Evolutionary conservation across 768 basidiomycete genomes (phyloP), one percentile per base, ranked within the genome.

Genomic region (Mycena crocata): DNA sequence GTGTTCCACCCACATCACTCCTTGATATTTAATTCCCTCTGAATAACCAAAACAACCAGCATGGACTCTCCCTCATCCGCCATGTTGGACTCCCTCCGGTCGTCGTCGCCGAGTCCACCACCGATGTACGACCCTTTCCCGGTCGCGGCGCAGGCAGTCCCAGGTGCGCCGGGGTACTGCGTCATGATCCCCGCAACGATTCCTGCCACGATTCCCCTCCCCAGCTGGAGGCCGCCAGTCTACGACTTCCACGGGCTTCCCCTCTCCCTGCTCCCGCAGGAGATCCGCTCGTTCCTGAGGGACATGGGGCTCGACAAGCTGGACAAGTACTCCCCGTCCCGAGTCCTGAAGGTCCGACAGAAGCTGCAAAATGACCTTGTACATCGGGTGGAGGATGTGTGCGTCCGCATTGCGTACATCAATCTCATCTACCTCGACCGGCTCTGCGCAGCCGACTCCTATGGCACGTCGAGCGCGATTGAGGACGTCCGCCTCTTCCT

Each of bases 231-330:
- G 2, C 24, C 24, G 31, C 42, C 49, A 0, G 19, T 14, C 50
- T 65, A 65, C 64, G n/a, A n/a, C 15, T 51, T 35, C 26, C 56
- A 65, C 42, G 64, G 62, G 9, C 57, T 58, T 31, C 19, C 48
- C 0, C 54, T 65, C 50, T 30, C 5, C 49, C 3, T 34, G 24
- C 64, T 65, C 23, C 64, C 64, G 6, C 24, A 17, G n/a, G 21
- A 45, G 5, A 32, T 50, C 10, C 64, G 52, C 57, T 26, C n/a
- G 32, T 58, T 65, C 56, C 64, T 65, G 40, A 1, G 50, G 5
- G 52, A 31, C 15, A 24, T 58, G 37, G 64, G 57, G 2, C 57
- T 65, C 40, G 50, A 44, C 31, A 23, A 58, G 26, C 19, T n/a
- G 6, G 40, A 31, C 19, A 9, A n/a, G 1, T 46, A 45, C 57